Conservation (phyloP, 305 asterid genomes). For the Fraxinus greggii region DNA sequence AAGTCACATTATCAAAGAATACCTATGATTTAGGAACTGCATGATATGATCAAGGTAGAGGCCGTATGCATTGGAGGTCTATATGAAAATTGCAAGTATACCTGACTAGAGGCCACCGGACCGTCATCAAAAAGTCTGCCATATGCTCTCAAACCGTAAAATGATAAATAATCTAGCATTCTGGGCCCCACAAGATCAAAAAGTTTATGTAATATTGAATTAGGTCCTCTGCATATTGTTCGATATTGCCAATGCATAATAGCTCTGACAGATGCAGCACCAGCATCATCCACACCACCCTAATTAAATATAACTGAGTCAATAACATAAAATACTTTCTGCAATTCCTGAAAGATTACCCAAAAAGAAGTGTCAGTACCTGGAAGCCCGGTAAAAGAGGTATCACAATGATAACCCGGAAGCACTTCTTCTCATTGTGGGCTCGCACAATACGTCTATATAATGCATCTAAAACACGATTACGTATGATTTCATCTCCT, state of each 20-base stretch:
- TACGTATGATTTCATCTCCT: slow-evolving; percentile 78
- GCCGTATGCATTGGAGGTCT: background rate
- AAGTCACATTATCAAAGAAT: background rate
- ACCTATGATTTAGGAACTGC: background rate
- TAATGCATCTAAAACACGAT: slow-evolving; percentile 82
- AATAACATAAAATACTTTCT: slow-evolving; percentile 15
- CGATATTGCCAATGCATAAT: slow-evolving; percentile 99
- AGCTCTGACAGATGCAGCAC: slow-evolving; percentile 98
- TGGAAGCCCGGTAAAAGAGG: slow-evolving; percentile 98
- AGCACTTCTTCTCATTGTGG: slow-evolving; percentile 75
- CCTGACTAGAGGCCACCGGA: slow-evolving; percentile 90
- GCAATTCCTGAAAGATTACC: slow-evolving; percentile 13
- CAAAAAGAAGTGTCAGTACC: slow-evolving; percentile 42
- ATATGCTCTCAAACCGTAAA: slow-evolving; percentile 79
- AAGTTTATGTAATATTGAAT: slow-evolving; percentile 82
- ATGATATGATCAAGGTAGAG: background rate
- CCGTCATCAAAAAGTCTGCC: slow-evolving; percentile 84
- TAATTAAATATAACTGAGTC: slow-evolving; percentile 31
- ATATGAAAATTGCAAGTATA: slow-evolving; percentile 24
- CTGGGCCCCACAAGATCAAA: slow-evolving; percentile 65
- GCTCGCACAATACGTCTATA: slow-evolving; percentile 83
- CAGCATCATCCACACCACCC: slow-evolving; percentile 99
- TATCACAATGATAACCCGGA: slow-evolving; percentile 88
- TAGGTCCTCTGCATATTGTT: slow-evolving; percentile 74
- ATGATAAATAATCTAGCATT: slow-evolving; percentile 82